Conservation (phyloP, 1,284 basidiomycete genomes). For the Moniliophthora roreri region DNA sequence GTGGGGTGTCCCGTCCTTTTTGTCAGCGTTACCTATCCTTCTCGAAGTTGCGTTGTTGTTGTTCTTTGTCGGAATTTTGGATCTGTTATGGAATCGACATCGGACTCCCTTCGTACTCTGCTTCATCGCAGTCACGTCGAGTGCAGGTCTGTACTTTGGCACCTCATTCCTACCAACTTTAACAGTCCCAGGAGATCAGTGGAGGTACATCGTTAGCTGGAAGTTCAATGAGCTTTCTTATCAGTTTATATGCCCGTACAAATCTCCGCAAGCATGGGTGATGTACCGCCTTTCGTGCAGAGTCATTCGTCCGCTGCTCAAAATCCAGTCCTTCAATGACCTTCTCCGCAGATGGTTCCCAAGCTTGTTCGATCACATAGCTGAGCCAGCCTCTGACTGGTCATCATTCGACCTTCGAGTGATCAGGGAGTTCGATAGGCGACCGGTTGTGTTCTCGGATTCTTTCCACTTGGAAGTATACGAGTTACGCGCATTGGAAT, state of each 20-base stretch:
- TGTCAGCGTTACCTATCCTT: constrained; percentile 1
- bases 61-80: constrained; percentile 7
- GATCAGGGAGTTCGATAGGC: background rate
- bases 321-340: too few relatives aligned
- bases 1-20: too few relatives aligned
- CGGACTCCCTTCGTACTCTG: background rate
- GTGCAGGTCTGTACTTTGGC: background rate
- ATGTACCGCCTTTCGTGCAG: background rate
- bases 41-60: constrained; percentile 4
- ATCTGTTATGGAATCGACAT: constrained; percentile 4
- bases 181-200: too few relatives aligned
- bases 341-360: too few relatives aligned
- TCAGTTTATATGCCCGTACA: background rate
- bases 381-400: background rate
- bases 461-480: too few relatives aligned
- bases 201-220: background rate
- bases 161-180: background rate
- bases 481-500: background rate
- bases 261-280: background rate
- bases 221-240: background rate
- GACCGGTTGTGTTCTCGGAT: too few relatives aligned
- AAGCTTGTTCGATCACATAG: too few relatives aligned
- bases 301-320: background rate
- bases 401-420: too few relatives aligned
- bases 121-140: background rate